Evolutionary conservation across 768 basidiomycete genomes (phyloP).

Genomic region (Naganishia onofrii): DNA sequence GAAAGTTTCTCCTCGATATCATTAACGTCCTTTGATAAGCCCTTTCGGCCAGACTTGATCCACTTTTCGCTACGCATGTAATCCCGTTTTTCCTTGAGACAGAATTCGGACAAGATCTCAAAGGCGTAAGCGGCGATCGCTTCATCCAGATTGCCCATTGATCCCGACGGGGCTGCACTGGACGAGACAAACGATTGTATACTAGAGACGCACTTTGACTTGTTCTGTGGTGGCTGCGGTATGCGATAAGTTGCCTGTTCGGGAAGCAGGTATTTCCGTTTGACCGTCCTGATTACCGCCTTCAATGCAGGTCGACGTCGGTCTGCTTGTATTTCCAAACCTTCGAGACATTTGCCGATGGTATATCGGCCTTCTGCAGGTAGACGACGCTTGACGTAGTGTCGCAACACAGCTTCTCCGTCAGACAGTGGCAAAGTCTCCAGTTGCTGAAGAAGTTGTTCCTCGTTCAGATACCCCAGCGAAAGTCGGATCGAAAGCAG

Average conservation of each 20-base stretch:
- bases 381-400: constrained; percentile 44
- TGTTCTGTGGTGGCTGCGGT: constrained; percentile 45
- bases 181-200: constrained; percentile 32
- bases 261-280: constrained; percentile 40
- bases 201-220: constrained; percentile 43
- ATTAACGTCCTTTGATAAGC: constrained; percentile 46
- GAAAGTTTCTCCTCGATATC: constrained; percentile 44
- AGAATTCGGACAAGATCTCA: constrained; percentile 47
- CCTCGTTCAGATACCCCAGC: constrained; percentile 45
- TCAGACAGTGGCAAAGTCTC: constrained; percentile 37
- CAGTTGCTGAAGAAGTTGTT: constrained; percentile 42
- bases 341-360: constrained; percentile 44
- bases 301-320: constrained; percentile 41
- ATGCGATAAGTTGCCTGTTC: constrained; percentile 37
- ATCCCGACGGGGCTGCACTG: background rate
- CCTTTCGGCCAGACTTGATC: constrained; percentile 46
- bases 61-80: constrained; percentile 47
- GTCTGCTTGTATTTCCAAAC: constrained; percentile 35
- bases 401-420: constrained; percentile 44
- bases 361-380: constrained; percentile 46
- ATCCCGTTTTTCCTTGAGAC: constrained; percentile 49
- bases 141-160: constrained; percentile 15
- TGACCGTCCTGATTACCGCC: constrained; percentile 40
- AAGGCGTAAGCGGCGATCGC: constrained; percentile 41
- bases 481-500: constrained; percentile 45